These are phyloP conservation scores for Aureobasidium vineae DNA, from an alignment of 2,329 filamentous ascomycete species.

Conservation along the genomic window DNA sequence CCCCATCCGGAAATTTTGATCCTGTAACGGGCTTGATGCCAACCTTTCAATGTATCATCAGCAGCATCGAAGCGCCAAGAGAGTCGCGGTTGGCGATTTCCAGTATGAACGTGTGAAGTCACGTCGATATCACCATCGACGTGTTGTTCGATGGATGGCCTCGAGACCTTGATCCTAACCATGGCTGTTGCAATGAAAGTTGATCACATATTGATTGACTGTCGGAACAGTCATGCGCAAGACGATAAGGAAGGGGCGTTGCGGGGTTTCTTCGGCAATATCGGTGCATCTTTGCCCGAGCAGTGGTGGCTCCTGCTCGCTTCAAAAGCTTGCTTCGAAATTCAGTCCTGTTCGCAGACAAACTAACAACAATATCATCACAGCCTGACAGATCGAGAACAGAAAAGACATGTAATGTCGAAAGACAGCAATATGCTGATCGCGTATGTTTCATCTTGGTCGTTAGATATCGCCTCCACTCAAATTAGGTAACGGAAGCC, in stretches of 20 bases:
- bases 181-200: not conserved
- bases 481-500: constrained; percentile 55
- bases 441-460: not conserved
- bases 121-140: not conserved
- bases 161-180: constrained; percentile 1
- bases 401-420: not conserved
- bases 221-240: not conserved
- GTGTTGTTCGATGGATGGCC: constrained; percentile 15
- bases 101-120: not conserved
- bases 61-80: constrained; percentile 22
- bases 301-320: not conserved
- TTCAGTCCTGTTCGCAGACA: no score
- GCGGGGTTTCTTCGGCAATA: not conserved
- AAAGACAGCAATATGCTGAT: not conserved
- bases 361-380: not conserved
- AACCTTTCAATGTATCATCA: not conserved
- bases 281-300: not conserved
- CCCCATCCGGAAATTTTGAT: constrained; percentile 22
- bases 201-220: not conserved
- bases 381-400: not conserved
- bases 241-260: not conserved
- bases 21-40: constrained; percentile 20
- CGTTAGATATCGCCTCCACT: not conserved
- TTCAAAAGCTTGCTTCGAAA: not conserved
- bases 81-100: constrained; percentile 22